Evolutionary conservation across 2,329 filamentous ascomycete genomes (phyloP).

Genomic region (Alternaria sp.): DNA sequence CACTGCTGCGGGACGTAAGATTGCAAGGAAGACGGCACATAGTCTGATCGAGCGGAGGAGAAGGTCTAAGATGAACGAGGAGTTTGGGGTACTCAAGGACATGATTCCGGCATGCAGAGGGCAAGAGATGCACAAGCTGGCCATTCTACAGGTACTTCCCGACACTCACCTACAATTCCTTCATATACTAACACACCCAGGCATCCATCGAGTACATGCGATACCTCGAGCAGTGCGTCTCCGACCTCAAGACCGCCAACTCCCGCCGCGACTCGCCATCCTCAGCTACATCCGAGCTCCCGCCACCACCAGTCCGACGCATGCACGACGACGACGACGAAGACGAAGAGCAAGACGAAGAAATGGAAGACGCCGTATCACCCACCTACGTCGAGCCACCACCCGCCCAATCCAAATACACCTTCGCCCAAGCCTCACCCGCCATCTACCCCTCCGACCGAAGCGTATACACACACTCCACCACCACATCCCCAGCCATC

Average conservation of each 20-base stretch:
- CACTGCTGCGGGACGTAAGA: constrained; percentile 89
- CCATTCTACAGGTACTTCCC: constrained; percentile 80
- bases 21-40: constrained; percentile 93
- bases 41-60: constrained; percentile 90
- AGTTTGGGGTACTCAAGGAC: constrained; percentile 89
- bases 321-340: constrained; percentile 50
- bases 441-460: constrained; percentile 47
- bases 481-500: constrained; percentile 50
- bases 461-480: constrained; percentile 40
- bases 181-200: constrained; percentile 42
- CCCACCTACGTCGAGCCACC: constrained; percentile 28
- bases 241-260: constrained; percentile 69
- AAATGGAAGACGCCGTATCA: constrained; percentile 48
- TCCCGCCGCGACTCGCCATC: constrained; percentile 36
- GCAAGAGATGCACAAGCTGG: constrained; percentile 95
- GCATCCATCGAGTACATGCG: constrained; percentile 95
- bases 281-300: constrained; percentile 32
- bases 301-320: constrained; percentile 23
- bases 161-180: too few relatives aligned
- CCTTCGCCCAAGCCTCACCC: constrained; percentile 41
- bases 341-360: constrained; percentile 58
- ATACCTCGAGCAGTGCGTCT: constrained; percentile 88
- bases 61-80: constrained; percentile 98
- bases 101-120: constrained; percentile 97
- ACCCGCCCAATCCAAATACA: constrained; percentile 24